phyloP scores from a whole-genome alignment of 2,329 filamentous ascomycete species.

The Colletotrichum acutatum region DNA sequence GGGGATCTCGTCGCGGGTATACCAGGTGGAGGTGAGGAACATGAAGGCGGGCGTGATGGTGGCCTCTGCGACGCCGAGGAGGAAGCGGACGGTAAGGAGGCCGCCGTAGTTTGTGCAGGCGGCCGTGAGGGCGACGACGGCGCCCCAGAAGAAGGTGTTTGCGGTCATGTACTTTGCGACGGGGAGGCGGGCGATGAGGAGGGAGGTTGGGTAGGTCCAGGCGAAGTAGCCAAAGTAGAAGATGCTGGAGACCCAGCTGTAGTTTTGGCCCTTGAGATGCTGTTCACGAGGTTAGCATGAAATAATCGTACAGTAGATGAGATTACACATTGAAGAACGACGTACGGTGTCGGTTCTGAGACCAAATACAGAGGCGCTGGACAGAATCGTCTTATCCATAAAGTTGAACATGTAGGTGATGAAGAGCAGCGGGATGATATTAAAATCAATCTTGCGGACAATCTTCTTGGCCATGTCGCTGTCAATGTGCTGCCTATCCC shows the following conservation, averaged over 20 bases:
- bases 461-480: constrained; percentile 47
- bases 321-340: not conserved
- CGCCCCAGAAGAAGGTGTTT: constrained; percentile 63
- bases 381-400: constrained; percentile 70
- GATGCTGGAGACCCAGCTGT: constrained; percentile 55
- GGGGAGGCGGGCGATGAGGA: constrained; percentile 59
- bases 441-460: constrained; percentile 65
- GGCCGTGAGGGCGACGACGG: constrained; percentile 56
- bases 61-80: constrained; percentile 66
- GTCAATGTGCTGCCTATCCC: constrained; percentile 34
- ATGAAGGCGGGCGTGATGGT: constrained; percentile 66
- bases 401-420: constrained; percentile 69
- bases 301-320: not conserved
- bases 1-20: constrained; percentile 67
- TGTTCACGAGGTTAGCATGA: constrained; percentile 56
- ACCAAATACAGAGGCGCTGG: constrained; percentile 67
- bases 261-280: constrained; percentile 65
- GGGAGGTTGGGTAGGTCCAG: constrained; percentile 61
- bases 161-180: constrained; percentile 57
- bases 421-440: constrained; percentile 66
- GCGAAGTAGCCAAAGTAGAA: constrained; percentile 58
- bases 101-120: constrained; percentile 60
- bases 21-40: constrained; percentile 67
- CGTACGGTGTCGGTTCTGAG: constrained; percentile 58
- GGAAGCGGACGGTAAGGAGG: constrained; percentile 61